Conservation (phyloP, 352 stramenopile genomes). For the Phytophthora sp. region DNA sequence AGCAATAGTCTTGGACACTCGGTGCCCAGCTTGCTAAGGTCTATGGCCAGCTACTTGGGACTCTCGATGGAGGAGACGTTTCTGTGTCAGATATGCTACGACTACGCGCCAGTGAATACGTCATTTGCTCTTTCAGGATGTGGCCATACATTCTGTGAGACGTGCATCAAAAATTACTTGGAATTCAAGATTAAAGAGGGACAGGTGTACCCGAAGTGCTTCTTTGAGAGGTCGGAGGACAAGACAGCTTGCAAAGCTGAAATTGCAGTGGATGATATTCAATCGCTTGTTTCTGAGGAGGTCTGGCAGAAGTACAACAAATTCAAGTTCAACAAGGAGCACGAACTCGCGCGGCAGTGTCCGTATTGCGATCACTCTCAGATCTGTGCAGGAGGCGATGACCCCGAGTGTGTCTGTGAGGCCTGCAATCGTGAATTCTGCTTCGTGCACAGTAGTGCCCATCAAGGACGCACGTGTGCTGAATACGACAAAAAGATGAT, state of each 20-base stretch:
- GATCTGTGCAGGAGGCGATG: conserved; percentile 44
- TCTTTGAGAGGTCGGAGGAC: conserved; percentile 45
- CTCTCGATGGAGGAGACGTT: conserved; percentile 75
- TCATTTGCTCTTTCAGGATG: conserved; percentile 51
- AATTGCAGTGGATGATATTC: conserved; percentile 55
- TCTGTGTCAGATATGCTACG: conserved; percentile 81
- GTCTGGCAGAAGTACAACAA: conserved; percentile 80
- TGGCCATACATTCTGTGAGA: conserved; percentile 62
- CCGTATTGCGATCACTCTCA: conserved; percentile 66
- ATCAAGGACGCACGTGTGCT: conserved; percentile 67
- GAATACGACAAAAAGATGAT: conserved; percentile 80
- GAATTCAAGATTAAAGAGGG: conserved; percentile 76
- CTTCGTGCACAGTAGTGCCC: conserved; percentile 88
- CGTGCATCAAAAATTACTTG: conserved; percentile 69
- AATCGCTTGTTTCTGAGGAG: conserved; percentile 46
- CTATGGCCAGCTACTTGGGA: conserved; percentile 56
- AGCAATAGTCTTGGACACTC: conserved; percentile 38
- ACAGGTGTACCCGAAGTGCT: conserved; percentile 79
- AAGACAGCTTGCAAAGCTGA: conserved; percentile 43
- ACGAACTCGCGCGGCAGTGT: conserved; percentile 65
- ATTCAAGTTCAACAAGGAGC: conserved; percentile 88
- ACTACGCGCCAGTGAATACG: conserved; percentile 49
- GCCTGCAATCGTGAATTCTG: conserved; percentile 73
- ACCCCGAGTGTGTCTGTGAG: conserved; percentile 52
- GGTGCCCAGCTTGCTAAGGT: conserved; percentile 59